phyloP scores from a whole-genome alignment of 164 flowering plant species.

The Cinnamomum micranthum region DNA sequence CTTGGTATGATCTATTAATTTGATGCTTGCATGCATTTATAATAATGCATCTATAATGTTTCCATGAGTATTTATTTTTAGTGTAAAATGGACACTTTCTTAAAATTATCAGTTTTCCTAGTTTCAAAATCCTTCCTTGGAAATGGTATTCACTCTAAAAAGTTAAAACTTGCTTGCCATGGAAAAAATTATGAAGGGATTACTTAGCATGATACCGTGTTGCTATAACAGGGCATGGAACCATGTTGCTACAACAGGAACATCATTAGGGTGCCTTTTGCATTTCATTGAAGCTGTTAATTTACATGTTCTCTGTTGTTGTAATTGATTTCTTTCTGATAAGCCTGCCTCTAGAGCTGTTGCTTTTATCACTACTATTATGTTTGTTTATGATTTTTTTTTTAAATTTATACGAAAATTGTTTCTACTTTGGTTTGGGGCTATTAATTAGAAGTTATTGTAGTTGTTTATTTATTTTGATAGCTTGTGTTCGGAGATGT shows the following conservation, averaged over 20 bases:
- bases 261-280: too few species aligned
- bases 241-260: too few species aligned
- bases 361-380: background rate
- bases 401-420: too few species aligned
- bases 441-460: background rate
- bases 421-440: background rate
- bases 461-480: background rate
- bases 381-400: background rate
- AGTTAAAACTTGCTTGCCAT: too few species aligned
- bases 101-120: background rate
- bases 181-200: too few species aligned
- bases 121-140: background rate
- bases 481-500: background rate
- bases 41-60: too few species aligned
- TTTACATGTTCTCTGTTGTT: background rate
- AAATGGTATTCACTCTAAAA: background rate
- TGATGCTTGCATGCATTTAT: too few species aligned
- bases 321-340: background rate
- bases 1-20: slow-evolving; percentile 57
- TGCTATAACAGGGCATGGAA: too few species aligned
- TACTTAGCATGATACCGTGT: too few species aligned
- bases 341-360: background rate
- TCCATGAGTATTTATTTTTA: background rate
- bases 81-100: background rate
- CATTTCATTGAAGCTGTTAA: background rate